Evolutionary conservation across 768 basidiomycete genomes (phyloP), one percentile per base, ranked within the genome.

Genomic region (Amanita subjunquillea): DNA sequence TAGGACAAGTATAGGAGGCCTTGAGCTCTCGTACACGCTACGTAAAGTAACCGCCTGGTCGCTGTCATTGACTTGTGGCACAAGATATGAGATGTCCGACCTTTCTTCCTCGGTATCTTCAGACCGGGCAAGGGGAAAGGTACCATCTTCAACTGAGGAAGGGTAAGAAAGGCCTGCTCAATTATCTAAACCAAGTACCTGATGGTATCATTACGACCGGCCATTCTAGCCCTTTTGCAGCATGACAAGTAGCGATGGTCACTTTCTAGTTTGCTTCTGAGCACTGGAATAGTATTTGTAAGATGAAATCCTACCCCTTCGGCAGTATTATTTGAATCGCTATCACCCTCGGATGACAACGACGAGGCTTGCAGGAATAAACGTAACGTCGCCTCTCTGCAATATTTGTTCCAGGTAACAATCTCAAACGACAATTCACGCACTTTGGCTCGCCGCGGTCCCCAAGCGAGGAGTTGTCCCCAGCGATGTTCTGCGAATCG

Each of bases 171-270:
- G 12, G 12, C 7, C 34, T 34, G 10, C 34, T 34, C 34, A 12
- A 34, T 13, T 34, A 34, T 13, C 12, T 13, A 34, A 34, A 34
- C 13, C 34, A 34, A 13, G 34, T 34, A 84, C 84, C 81, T 12
- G 83, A 79, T 22, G 86, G 85, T 17, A 89, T 70, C 56, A 93
- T 83, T 0, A 93, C 89, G 1, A 92, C 85, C 1, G 91, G 90
- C 90, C 91, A 95, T 65, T 95, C 91, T 6, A 93, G 69, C 0
- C 91, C 91, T 64, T 95, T 95, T 0, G 91, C 90, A 32, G 89
- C 80, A 68, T 95, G 91, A 51, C 91, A 90, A 0, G 91, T 94
- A 2, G 85, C 76, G 41, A 93, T 80, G 1, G 83, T 85, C 6
- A 93, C 89, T 76, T 85, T 88, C 85, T 89, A 50, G 27, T 23